Conservation (phyloP, 2,329 filamentous ascomycete genomes). For the Zymoseptoria pseudotritici region DNA sequence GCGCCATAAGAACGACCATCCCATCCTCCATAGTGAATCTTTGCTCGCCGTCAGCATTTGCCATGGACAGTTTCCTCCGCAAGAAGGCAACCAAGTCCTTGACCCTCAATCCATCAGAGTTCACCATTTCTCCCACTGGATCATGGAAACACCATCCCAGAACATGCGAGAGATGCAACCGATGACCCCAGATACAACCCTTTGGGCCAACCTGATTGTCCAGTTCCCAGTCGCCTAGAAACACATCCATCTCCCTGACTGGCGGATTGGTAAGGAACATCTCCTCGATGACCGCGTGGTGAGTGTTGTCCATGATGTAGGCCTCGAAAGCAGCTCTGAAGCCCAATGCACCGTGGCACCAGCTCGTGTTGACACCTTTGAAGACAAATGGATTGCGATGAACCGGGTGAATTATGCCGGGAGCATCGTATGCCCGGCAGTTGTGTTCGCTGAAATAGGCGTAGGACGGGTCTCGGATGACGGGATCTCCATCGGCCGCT, state of each 20-base stretch:
- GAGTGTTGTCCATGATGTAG: background rate
- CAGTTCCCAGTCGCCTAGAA: no score
- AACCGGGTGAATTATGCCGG: background rate
- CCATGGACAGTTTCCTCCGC: background rate
- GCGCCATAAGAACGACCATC: background rate
- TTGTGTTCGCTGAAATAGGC: no score
- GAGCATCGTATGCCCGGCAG: background rate
- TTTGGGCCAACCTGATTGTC: no score
- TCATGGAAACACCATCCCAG: background rate
- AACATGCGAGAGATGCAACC: no score
- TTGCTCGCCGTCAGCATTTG: background rate
- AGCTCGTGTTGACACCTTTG: background rate
- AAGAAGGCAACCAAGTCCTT: background rate
- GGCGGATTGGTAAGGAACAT: background rate
- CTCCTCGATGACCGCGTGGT: no score
- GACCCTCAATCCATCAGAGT: background rate
- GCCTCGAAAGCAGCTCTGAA: background rate
- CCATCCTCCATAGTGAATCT: background rate
- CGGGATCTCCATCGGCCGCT: background rate
- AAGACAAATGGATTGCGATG: background rate
- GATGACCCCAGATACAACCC: no score
- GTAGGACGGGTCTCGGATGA: background rate
- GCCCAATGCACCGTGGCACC: background rate
- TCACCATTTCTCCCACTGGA: background rate
- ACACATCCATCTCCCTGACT: background rate